Base-by-base conservation (phyloP, 345 rosid genomes). In the Chamaenerion angustifolium region DNA sequence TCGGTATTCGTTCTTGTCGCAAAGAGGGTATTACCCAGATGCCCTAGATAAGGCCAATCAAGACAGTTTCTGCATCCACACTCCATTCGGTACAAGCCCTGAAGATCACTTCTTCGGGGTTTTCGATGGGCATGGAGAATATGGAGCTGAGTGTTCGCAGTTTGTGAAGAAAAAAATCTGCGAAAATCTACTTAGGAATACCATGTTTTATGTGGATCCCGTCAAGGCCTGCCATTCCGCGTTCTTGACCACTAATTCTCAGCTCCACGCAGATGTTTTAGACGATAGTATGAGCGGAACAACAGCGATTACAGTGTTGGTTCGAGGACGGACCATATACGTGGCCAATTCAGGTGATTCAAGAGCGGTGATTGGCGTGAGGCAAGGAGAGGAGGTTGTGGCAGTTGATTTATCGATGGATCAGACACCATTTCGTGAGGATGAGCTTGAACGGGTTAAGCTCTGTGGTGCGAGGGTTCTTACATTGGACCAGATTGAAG, bases 241-340 rank as follows among this genome's bases (percentile, higher is more conserved):
- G 0, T 86, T 76, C 62, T 48, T 84, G 62, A 48, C 59, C 7
- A 87, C 98, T 0, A 83, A 87, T 57, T 66, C 77, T 1, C 96
- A 92, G 77, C 55, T 92, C 37, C 87, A 82, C 16, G 83, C 70
- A 1, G 98, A 87, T 70, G 13, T 49, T 40, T 48, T 92, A 43
- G 98, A 92, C 58, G 98, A 92, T 60, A 71, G 74, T 63, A 92
- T 92, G 98, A 92, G 98, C 13, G 98, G 98, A 12, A 92, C 98
- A 0, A 92, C 98, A 12, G 85, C 96, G 0, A 73, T 92, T 46
- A 84, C 98, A 40, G 82, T 92, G 56, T 65, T 92, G 62, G 95
- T 92, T 52, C 75, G 96, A 41, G 98, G 98, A 3, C 69, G 78
- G 63, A 84, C 73, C 4, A 63, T 92, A 3, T 82, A 75, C 48